Conservation (phyloP, 345 rosid species). For the rapeseed (Brassica napus) region DNA sequence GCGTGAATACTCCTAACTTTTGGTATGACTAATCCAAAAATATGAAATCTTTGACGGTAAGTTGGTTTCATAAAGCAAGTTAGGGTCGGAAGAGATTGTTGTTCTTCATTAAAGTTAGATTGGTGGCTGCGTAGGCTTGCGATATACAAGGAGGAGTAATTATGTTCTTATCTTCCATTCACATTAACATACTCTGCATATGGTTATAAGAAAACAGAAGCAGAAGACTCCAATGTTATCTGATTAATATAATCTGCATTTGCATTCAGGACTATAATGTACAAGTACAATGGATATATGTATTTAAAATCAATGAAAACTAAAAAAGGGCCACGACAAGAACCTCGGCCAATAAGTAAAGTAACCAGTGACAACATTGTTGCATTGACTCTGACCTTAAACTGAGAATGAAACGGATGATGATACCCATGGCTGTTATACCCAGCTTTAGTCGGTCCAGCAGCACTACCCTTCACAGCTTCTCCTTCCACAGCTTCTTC, state of each 20-base stretch:
- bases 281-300: conserved; percentile 40
- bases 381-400: conserved; percentile 87
- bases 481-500: conserved; percentile 58
- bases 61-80: conserved; percentile 21
- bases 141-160: conserved; percentile 4
- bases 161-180: conserved; percentile 21
- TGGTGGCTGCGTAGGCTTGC: conserved; percentile 1
- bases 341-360: conserved; percentile 29
- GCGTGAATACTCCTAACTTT: conserved; percentile 7
- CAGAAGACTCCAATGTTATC: conserved; percentile 15
- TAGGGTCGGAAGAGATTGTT: conserved; percentile 22
- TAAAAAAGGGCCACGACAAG: conserved; percentile 23
- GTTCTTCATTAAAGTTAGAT: conserved; percentile 14
- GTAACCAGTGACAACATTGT: conserved; percentile 42
- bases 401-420: conserved; percentile 98
- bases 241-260: conserved; percentile 34
- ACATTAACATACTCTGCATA: conserved; percentile 3
- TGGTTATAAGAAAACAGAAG: conserved; percentile 11
- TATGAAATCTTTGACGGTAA: conserved; percentile 5
- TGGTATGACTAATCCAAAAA: conserved; percentile 10
- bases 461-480: conserved; percentile 45
- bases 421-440: conserved; percentile 74
- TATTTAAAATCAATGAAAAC: background rate
- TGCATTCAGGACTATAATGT: conserved; percentile 31
- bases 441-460: conserved; percentile 63